phyloP scores from a whole-genome alignment of 1,284 basidiomycete genomes.

The Gomphus sp. region DNA sequence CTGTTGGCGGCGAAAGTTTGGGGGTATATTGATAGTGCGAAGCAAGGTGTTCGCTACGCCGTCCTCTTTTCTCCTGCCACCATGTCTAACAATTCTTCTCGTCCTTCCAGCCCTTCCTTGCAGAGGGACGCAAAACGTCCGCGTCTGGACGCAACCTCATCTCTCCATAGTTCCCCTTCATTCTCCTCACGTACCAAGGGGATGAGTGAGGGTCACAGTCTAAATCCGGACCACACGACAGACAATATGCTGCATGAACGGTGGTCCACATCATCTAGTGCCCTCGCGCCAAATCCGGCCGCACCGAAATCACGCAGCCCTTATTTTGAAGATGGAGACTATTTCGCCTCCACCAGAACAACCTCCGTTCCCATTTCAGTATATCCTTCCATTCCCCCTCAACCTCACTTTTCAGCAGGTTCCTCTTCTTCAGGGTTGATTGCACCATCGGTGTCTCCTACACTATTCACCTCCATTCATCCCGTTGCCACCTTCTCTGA shows the following conservation, averaged over 20 bases:
- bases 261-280: not conserved
- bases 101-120: not conserved
- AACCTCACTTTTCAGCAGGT: not conserved
- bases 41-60: not conserved
- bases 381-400: not conserved
- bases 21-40: not conserved
- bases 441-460: not conserved
- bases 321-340: not conserved
- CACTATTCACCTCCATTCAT: not conserved
- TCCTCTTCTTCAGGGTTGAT: not conserved
- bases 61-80: not conserved
- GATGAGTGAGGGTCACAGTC: not conserved
- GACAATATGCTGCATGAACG: not conserved
- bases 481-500: constrained; percentile 3
- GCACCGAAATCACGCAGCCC: not conserved
- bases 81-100: constrained; percentile 1
- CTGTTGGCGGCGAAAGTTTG: not conserved
- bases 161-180: not conserved
- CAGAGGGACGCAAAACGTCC: constrained; percentile 2
- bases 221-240: not conserved
- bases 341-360: not conserved
- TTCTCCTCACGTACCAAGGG: not conserved
- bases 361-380: not conserved
- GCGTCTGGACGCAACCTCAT: not conserved
- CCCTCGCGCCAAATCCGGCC: constrained; percentile 1